Evolutionary conservation across 768 basidiomycete genomes (phyloP).

Genomic region (Lactarius tabidus): DNA sequence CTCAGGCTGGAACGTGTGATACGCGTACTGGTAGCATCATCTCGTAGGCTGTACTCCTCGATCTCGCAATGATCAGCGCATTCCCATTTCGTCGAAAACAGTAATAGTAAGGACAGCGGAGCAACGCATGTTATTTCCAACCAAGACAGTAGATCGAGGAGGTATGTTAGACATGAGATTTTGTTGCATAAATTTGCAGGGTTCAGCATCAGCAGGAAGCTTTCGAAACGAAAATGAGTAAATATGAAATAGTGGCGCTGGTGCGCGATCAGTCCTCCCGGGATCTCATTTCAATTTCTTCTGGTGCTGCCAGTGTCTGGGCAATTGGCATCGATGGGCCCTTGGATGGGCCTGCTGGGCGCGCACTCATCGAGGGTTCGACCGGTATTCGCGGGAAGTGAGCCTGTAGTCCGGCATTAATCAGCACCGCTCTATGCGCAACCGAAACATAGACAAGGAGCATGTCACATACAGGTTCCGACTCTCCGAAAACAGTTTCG

Average conservation of each 20-base stretch:
- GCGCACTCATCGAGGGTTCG: background rate
- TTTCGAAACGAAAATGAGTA: background rate
- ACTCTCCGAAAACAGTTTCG: constrained; percentile 46
- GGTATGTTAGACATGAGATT: constrained; percentile 10
- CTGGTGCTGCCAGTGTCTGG: constrained; percentile 18
- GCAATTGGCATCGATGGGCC: constrained; percentile 2
- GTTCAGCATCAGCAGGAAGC: background rate
- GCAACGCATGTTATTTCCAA: constrained; percentile 1
- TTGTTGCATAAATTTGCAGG: background rate
- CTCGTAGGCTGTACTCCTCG: constrained; percentile 1
- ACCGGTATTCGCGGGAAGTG: constrained; percentile 21
- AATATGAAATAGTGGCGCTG: constrained; percentile 3
- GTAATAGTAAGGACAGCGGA: background rate
- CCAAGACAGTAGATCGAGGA: constrained; percentile 8
- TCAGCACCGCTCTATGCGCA: constrained; percentile 16
- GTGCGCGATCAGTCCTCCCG: constrained; percentile 5
- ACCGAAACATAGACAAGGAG: background rate
- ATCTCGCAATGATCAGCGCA: constrained; percentile 8
- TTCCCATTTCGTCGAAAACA: constrained; percentile 3
- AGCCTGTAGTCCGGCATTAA: constrained; percentile 17
- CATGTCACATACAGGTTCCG: constrained; percentile 26
- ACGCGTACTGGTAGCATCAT: background rate
- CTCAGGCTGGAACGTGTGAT: constrained; percentile 35
- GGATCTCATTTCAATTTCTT: constrained; percentile 31
- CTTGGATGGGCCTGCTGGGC: constrained; percentile 7